A percentile compares a stretch with the other conserved stretches of the same genome.
Evolutionary conservation across 106 monocot genomes (phyloP).

Genomic region (Amphibolis antarctica): DNA sequence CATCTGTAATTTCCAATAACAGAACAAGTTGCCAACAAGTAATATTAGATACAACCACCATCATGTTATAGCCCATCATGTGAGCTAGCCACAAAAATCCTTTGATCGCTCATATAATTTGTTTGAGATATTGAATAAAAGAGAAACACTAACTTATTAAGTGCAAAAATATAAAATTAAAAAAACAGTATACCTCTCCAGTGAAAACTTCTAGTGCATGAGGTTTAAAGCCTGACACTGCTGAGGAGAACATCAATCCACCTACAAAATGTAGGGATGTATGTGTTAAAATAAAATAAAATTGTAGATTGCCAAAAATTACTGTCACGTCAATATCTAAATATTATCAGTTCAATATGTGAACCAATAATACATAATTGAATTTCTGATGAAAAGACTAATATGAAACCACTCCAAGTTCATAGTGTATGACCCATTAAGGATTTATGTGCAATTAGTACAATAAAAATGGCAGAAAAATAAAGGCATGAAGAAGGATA

Average conservation of each 20-base stretch:
- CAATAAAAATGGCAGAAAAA: too few relatives aligned
- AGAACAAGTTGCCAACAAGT: too few relatives aligned
- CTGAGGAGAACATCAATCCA: constrained; percentile 46
- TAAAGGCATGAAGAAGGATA: too few relatives aligned
- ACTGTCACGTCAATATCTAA: background rate
- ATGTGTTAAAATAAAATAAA: background rate
- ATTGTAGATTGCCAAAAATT: background rate
- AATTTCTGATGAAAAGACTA: background rate
- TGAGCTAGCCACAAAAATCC: too few relatives aligned
- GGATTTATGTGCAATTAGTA: too few relatives aligned
- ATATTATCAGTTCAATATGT: background rate
- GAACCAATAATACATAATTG: background rate
- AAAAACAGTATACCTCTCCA: constrained; percentile 38
- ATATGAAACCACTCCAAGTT: too few relatives aligned
- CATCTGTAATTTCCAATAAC: too few relatives aligned
- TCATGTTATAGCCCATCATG: too few relatives aligned
- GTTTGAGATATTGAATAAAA: too few relatives aligned
- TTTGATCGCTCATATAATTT: too few relatives aligned
- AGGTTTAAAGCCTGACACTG: constrained; percentile 55
- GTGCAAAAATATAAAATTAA: background rate
- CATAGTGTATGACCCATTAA: too few relatives aligned
- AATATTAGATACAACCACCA: too few relatives aligned
- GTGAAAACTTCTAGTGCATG: constrained; percentile 41
- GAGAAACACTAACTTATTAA: background rate
- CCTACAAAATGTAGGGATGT: constrained; percentile 14